These are phyloP conservation scores for apple (Malus domestica) DNA, from an alignment of 306 rosid genomes.

Conservation along the genomic window DNA sequence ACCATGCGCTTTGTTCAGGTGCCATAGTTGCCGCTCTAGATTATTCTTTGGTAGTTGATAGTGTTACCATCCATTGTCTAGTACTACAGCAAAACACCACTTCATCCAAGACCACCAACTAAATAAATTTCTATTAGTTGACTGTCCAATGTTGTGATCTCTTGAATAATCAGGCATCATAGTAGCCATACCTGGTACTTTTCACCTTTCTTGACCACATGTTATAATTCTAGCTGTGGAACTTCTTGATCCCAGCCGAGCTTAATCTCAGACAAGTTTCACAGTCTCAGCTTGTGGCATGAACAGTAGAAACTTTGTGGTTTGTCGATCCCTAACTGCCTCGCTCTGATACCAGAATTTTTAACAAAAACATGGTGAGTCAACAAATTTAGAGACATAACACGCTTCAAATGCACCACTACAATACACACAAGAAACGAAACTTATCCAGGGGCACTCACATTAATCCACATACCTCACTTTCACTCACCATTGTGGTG, in stretches of 20 bases:
- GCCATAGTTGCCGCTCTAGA: neutral
- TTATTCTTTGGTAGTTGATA: neutral
- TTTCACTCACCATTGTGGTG: neutral
- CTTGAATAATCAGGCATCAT: neutral
- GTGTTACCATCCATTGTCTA: neutral
- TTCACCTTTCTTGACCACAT: no score
- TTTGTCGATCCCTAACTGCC: neutral
- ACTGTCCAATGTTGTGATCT: neutral
- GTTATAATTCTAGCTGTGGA: neutral
- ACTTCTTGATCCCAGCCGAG: neutral
- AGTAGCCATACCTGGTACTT: neutral
- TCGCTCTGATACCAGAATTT: neutral
- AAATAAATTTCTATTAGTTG: neutral
- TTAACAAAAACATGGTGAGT: neutral
- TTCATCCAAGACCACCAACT: neutral
- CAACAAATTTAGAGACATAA: neutral
- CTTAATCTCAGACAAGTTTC: neutral
- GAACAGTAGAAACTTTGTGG: neutral
- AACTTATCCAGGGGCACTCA: neutral
- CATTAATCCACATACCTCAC: neutral
- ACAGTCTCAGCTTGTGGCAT: neutral
- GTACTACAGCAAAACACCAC: neutral
- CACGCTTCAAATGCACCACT: neutral
- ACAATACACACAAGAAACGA: neutral
- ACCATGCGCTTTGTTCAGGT: no score